These are phyloP conservation scores for Mycena rosella DNA, from an alignment of 768 basidiomycete species.

Conservation along the genomic window DNA sequence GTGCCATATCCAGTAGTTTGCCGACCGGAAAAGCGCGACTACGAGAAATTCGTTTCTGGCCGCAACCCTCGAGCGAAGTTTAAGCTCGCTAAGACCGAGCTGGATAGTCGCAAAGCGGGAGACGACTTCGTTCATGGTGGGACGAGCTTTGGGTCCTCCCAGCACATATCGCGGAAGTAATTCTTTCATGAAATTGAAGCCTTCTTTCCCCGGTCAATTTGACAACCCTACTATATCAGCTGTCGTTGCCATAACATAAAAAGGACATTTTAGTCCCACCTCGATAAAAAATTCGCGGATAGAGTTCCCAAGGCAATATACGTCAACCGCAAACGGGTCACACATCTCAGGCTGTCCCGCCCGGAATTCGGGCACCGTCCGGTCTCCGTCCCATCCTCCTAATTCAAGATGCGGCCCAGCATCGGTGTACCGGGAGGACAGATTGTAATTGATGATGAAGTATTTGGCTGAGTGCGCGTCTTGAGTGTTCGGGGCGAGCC, in stretches of 20 bases:
- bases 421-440: not conserved
- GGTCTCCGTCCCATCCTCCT: constrained; percentile 43
- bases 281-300: constrained; percentile 43
- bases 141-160: constrained; percentile 41
- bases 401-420: not conserved
- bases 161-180: constrained; percentile 45
- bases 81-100: constrained; percentile 30
- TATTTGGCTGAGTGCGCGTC: not conserved
- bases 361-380: constrained; percentile 44
- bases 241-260: too few relatives aligned
- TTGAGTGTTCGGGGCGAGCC: not conserved
- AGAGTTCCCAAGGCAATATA: constrained; percentile 50
- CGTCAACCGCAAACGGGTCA: constrained; percentile 46
- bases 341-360: too few relatives aligned
- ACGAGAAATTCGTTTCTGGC: not conserved
- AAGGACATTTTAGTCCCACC: constrained; percentile 27
- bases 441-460: not conserved
- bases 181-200: constrained; percentile 1
- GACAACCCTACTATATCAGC: too few relatives aligned
- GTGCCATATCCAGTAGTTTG: too few relatives aligned
- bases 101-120: constrained; percentile 36
- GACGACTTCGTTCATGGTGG: constrained; percentile 43
- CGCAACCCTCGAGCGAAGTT: constrained; percentile 38
- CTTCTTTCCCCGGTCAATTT: not conserved
- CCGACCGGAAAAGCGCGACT: too few relatives aligned